A percentile compares a stretch with the other conserved stretches of the same genome.
phyloP scores from a whole-genome alignment of 2,329 filamentous ascomycete genomes.

The Pseudogymnoascus sp. region DNA sequence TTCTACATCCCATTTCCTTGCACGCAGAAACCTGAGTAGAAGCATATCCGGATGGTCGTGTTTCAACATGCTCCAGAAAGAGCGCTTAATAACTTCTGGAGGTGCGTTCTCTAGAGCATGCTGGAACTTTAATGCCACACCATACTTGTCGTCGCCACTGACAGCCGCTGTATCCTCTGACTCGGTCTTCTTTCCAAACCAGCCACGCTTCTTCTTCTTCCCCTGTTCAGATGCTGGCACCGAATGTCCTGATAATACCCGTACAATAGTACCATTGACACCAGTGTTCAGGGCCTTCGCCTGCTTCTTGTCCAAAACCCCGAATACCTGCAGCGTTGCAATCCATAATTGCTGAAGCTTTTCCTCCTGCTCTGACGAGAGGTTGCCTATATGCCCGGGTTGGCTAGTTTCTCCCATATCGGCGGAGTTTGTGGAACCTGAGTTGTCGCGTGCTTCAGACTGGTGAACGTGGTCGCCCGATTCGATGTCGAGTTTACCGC shows the following conservation, averaged over 20 bases:
- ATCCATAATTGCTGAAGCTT: conserved; percentile 86
- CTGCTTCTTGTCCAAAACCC: conserved; percentile 40
- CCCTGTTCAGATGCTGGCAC: conserved; percentile 42
- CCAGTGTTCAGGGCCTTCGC: conserved; percentile 22
- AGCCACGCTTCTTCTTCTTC: conserved; percentile 63
- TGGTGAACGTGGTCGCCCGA: neutral
- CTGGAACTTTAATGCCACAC: conserved; percentile 77
- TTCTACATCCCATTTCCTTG: conserved; percentile 93
- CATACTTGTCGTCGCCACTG: conserved; percentile 76
- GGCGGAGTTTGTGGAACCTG: conserved; percentile 11
- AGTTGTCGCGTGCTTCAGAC: neutral
- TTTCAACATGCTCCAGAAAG: conserved; percentile 93
- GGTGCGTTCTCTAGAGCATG: conserved; percentile 68
- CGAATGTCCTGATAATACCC: conserved; percentile 16
- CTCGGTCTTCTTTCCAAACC: conserved; percentile 57
- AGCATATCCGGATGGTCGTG: conserved; percentile 87
- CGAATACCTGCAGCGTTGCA: conserved; percentile 66
- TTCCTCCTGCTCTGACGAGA: conserved; percentile 81
- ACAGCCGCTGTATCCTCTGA: conserved; percentile 35
- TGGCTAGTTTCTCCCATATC: conserved; percentile 38
- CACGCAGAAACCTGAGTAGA: conserved; percentile 71
- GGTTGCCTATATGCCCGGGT: conserved; percentile 71
- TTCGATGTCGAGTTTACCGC: neutral
- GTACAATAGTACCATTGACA: conserved; percentile 14
- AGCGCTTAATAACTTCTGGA: conserved; percentile 68